Evolutionary conservation across 2,329 filamentous ascomycete genomes (phyloP).

Genomic region (Pyrenophora teres): DNA sequence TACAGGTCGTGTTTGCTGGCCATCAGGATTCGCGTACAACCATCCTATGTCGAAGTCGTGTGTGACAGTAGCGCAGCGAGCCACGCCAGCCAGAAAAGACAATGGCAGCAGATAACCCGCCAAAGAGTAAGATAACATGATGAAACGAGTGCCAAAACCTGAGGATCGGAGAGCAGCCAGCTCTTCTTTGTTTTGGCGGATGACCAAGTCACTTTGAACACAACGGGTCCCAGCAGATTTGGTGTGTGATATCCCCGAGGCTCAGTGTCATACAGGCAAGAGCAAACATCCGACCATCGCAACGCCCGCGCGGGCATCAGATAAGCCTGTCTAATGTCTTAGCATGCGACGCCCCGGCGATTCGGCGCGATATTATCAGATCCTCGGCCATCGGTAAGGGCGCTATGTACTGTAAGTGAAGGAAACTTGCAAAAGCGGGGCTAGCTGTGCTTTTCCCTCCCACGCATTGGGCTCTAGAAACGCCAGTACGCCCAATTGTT

Average conservation of each 20-base stretch:
- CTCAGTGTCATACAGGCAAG: not conserved
- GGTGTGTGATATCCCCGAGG: no score
- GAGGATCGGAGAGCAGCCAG: conserved; percentile 13
- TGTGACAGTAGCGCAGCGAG: conserved; percentile 45
- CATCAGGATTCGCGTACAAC: conserved; percentile 61
- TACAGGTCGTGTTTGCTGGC: conserved; percentile 54
- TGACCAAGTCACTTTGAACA: conserved; percentile 2
- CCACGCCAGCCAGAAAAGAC: conserved; percentile 29
- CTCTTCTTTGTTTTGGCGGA: not conserved
- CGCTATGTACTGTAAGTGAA: not conserved
- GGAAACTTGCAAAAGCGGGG: conserved; percentile 10
- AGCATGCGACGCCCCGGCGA: conserved; percentile 2
- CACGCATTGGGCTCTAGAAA: not conserved
- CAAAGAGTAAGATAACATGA: conserved; percentile 54
- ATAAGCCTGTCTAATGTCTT: conserved; percentile 19
- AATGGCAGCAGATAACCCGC: conserved; percentile 50
- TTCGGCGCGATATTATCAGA: conserved; percentile 27
- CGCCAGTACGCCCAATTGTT: conserved; percentile 1
- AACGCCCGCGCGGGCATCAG: conserved; percentile 22
- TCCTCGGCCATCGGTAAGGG: conserved; percentile 13
- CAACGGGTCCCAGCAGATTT: not conserved
- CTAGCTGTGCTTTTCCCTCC: not conserved
- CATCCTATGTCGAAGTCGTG: conserved; percentile 61
- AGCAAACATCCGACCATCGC: conserved; percentile 1
- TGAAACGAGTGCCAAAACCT: conserved; percentile 1